Evolutionary conservation across 2,329 filamentous ascomycete genomes (phyloP).

Genomic region (Colletotrichum acutatum): DNA sequence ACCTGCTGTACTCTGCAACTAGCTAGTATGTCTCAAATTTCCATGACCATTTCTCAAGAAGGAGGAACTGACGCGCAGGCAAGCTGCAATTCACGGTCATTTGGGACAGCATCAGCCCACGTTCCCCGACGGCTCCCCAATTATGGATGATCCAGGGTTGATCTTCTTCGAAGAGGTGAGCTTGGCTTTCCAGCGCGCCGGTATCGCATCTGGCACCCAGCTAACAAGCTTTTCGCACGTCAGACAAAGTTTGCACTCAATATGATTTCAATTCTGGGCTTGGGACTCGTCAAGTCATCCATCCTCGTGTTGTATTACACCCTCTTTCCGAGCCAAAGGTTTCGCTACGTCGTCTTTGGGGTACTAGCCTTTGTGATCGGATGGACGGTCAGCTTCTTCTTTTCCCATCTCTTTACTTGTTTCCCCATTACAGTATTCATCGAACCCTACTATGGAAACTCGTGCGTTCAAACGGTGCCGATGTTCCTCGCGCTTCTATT

Average conservation of each 20-base stretch:
- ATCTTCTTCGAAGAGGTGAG: constrained; percentile 30
- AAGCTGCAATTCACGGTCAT: constrained; percentile 27
- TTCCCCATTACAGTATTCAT: constrained; percentile 40
- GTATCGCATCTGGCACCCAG: not conserved
- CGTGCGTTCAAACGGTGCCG: constrained; percentile 37
- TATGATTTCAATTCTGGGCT: constrained; percentile 44
- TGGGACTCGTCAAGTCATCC: constrained; percentile 46
- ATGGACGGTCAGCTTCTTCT: constrained; percentile 41
- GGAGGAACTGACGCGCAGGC: not conserved
- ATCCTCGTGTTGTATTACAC: constrained; percentile 47
- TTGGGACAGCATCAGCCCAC: constrained; percentile 32
- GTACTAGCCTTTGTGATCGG: constrained; percentile 39
- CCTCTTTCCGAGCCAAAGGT: constrained; percentile 43
- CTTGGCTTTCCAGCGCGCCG: not conserved
- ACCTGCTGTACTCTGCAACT: constrained; percentile 28
- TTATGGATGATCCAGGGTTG: constrained; percentile 34
- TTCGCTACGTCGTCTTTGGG: constrained; percentile 41
- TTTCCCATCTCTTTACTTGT: constrained; percentile 42
- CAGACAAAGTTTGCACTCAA: constrained; percentile 32
- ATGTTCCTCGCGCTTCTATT: constrained; percentile 39
- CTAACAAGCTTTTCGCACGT: not conserved
- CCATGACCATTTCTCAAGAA: too few species aligned
- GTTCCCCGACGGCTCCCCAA: constrained; percentile 25
- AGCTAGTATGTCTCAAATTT: constrained; percentile 2
- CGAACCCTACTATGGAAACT: constrained; percentile 40